These are phyloP conservation scores for Urtica urens DNA, from an alignment of 306 rosid species.

Conservation along the genomic window DNA sequence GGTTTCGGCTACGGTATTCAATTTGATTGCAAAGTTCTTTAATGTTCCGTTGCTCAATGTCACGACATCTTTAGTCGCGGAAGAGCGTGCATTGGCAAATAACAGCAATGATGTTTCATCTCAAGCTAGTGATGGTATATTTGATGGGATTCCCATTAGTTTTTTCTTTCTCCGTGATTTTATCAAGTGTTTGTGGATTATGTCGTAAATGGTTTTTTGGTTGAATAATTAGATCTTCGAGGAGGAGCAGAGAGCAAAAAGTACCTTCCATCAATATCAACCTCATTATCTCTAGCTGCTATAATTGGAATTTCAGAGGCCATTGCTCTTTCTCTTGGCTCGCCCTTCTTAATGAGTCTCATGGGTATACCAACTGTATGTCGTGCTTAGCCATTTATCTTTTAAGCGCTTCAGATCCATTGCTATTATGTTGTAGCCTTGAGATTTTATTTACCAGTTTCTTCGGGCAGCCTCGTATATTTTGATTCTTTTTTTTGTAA, in stretches of 20 bases:
- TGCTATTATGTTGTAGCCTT: no score
- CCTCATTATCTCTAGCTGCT: constrained; percentile 75
- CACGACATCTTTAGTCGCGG: constrained; percentile 93
- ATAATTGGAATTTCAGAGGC: constrained; percentile 81
- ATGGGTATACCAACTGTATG: constrained; percentile 93
- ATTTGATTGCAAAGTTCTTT: constrained; percentile 71
- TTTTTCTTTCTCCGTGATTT: constrained; percentile 8
- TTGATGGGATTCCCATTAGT: constrained; percentile 4
- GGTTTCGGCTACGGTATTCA: constrained; percentile 74
- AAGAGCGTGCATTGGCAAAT: constrained; percentile 53
- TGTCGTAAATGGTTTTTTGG: constrained; percentile 2
- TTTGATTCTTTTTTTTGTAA: no score
- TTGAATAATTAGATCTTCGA: constrained; percentile 26
- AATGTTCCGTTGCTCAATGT: constrained; percentile 71
- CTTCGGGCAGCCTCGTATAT: no score
- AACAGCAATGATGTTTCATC: constrained; percentile 21
- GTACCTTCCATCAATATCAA: constrained; percentile 67
- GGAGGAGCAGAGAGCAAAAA: constrained; percentile 34
- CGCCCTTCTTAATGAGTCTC: constrained; percentile 64
- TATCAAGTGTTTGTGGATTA: constrained; percentile 6
- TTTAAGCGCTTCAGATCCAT: no score
- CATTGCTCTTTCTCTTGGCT: constrained; percentile 58
- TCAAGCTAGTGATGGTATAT: constrained; percentile 28
- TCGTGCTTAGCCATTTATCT: constrained; percentile 29
- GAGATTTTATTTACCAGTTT: no score